Evolutionary conservation across 352 stramenopile genomes (phyloP), one percentile per base, ranked within the genome.

Genomic region (Phytophthora sojae): DNA sequence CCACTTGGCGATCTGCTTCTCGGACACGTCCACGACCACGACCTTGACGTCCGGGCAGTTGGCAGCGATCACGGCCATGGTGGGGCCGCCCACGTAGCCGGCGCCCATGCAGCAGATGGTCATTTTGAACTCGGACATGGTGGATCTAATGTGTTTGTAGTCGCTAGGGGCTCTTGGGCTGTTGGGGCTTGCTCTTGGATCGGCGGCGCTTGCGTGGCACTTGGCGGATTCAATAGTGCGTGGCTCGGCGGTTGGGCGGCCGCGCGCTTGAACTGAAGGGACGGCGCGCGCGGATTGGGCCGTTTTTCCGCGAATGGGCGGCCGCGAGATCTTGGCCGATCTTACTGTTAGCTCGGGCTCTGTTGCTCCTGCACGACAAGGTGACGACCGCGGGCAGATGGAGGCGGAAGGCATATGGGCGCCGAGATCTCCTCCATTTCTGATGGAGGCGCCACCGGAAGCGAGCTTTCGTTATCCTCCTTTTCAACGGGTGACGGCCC

Each of bases 61-160:
- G 55, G 93, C 87, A 17, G 98, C 98, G 88, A 99, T 99, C 39
- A 99, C 97, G 6, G 98, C 98, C 98, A 99, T 99, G 30, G 98
- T 99, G 2, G 98, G 98, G 15, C 98, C 98, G 71, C 98, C 98
- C 45, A 99, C 98, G 79, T 99, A 99, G 29, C 98, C 97, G 30
- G 97, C 97, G 71, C 97, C 97, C 87, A 99, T 98, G 87, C 97
- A 99, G 77, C 96, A 98, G 69, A 99, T 96, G 42, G 88, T 95
- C 85, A 95, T 90, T 72, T 91, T 89, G 61, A 94, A 94, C 37
- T 81, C 65, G 30, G 71, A 58, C 61, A 78, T 83, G 57, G 61
- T 47, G 50, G 21, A 21, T 21, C 21, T 21, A 21, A 21, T 21
- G 21, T 21, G 21, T 21, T 21, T 21, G 21, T 21, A 21, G 9